Conservation (phyloP, 805 yeast species). For the Monosporozyma yasuniensis region DNA sequence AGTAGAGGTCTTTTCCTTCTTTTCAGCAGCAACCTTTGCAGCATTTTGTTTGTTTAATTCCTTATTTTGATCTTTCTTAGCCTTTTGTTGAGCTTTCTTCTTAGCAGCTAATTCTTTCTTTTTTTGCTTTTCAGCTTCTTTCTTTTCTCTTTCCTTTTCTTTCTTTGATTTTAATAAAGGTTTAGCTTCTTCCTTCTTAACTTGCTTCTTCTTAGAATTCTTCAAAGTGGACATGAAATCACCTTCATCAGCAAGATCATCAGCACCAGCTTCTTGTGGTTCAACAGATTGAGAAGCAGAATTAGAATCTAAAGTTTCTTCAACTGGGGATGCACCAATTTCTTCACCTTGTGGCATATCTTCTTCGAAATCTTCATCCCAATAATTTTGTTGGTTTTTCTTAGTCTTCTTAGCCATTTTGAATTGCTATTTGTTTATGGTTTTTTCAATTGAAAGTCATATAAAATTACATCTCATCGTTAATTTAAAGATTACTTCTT, state of each 20-base stretch:
- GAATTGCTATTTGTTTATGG: not conserved
- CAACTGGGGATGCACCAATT: constrained; percentile 32
- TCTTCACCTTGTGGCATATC: constrained; percentile 49
- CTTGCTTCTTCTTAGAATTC: constrained; percentile 68
- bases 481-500: not conserved
- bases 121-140: constrained; percentile 80
- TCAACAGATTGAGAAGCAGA: constrained; percentile 12
- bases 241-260: constrained; percentile 41
- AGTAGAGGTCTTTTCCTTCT: constrained; percentile 23
- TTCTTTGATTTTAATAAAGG: constrained; percentile 82
- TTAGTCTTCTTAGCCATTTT: constrained; percentile 45
- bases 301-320: constrained; percentile 5
- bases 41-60: constrained; percentile 36
- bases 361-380: constrained; percentile 66
- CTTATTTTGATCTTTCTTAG: constrained; percentile 49
- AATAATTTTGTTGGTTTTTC: constrained; percentile 63
- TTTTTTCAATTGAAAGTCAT: not conserved
- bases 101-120: constrained; percentile 85
- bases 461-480: not conserved
- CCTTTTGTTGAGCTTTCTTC: constrained; percentile 67
- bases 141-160: constrained; percentile 91
- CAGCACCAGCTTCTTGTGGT: constrained; percentile 26
- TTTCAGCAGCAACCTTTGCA: constrained; percentile 28
- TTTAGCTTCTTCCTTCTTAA: constrained; percentile 47
- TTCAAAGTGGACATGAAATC: constrained; percentile 82